These are phyloP conservation scores for Mortierella alpina DNA, from an alignment of 192 early-diverging fungal genomes.

Conservation along the genomic window DNA sequence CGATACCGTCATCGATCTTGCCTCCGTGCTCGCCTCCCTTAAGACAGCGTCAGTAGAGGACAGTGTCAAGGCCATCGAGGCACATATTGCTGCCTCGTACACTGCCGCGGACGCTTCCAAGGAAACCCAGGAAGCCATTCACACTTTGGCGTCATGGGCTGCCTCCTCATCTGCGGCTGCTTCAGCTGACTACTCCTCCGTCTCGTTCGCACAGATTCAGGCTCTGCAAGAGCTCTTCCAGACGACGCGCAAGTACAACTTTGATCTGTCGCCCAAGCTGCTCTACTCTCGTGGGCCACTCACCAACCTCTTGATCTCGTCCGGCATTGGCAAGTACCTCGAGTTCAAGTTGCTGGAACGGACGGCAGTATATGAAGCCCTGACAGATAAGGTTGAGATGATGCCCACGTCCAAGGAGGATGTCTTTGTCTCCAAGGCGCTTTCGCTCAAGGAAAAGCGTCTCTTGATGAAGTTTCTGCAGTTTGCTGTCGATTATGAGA, in stretches of 20 bases:
- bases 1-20: constrained; percentile 17
- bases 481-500: constrained; percentile 64
- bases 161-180: constrained; percentile 5
- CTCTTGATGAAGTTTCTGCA: constrained; percentile 91
- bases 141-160: constrained; percentile 34
- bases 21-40: constrained; percentile 24
- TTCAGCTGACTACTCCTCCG: constrained; percentile 7
- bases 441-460: constrained; percentile 87
- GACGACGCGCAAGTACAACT: constrained; percentile 68
- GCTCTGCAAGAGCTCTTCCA: constrained; percentile 54
- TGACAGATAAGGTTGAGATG: constrained; percentile 54
- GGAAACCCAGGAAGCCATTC: constrained; percentile 42
- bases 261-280: constrained; percentile 80
- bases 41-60: constrained; percentile 19
- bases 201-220: constrained; percentile 31
- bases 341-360: constrained; percentile 89
- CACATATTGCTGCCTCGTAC: constrained; percentile 25
- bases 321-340: constrained; percentile 85
- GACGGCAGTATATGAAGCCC: constrained; percentile 64
- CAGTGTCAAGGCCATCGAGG: constrained; percentile 21
- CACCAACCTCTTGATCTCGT: constrained; percentile 79
- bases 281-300: constrained; percentile 73
- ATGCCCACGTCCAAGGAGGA: constrained; percentile 94
- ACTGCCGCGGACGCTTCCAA: constrained; percentile 9
- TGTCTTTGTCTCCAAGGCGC: constrained; percentile 82